Percentiles rank a stretch among this genome's conserved stretches.
Evolutionary conservation across 2,329 filamentous ascomycete genomes (phyloP).

Genomic region (Dendryphion nanum): DNA sequence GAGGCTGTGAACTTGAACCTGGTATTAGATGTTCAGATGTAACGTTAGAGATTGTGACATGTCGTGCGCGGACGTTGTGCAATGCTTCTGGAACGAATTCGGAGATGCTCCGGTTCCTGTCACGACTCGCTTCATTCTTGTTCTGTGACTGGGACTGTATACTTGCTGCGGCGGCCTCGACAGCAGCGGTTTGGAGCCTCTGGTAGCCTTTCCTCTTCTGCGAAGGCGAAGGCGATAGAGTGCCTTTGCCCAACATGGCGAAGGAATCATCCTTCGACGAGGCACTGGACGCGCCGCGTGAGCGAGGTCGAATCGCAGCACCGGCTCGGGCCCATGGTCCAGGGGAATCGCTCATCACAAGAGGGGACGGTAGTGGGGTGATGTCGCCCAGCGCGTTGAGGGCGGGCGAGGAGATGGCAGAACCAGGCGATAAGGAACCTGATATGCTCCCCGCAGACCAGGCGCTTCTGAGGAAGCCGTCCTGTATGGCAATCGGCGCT

Average conservation of each 20-base stretch:
- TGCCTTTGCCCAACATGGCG: constrained; percentile 27
- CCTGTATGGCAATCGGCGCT: constrained; percentile 38
- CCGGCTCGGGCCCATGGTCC: constrained; percentile 42
- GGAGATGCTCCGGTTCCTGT: constrained; percentile 79
- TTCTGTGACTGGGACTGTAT: constrained; percentile 28
- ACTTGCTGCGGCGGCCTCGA: constrained; percentile 38
- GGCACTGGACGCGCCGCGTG: constrained; percentile 28
- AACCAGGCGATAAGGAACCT: constrained; percentile 46
- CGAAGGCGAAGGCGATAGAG: constrained; percentile 37
- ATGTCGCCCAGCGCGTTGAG: constrained; percentile 50
- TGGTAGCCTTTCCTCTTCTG: constrained; percentile 50
- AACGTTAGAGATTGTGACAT: constrained; percentile 62
- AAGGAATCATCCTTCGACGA: constrained; percentile 33
- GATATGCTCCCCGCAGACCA: constrained; percentile 45
- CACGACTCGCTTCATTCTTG: constrained; percentile 48
- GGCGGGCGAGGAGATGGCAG: constrained; percentile 48
- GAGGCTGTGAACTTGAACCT: constrained; percentile 51
- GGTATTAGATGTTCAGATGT: constrained; percentile 43
- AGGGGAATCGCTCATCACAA: constrained; percentile 43
- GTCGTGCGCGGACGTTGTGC: constrained; percentile 64
- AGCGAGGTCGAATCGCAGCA: constrained; percentile 30
- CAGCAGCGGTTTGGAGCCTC: constrained; percentile 40
- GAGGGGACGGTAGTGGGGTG: constrained; percentile 53
- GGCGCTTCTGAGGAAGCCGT: constrained; percentile 38
- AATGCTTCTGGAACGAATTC: constrained; percentile 78